These are phyloP conservation scores for Vigna angularis DNA, from an alignment of 306 rosid genomes.

Conservation along the genomic window DNA sequence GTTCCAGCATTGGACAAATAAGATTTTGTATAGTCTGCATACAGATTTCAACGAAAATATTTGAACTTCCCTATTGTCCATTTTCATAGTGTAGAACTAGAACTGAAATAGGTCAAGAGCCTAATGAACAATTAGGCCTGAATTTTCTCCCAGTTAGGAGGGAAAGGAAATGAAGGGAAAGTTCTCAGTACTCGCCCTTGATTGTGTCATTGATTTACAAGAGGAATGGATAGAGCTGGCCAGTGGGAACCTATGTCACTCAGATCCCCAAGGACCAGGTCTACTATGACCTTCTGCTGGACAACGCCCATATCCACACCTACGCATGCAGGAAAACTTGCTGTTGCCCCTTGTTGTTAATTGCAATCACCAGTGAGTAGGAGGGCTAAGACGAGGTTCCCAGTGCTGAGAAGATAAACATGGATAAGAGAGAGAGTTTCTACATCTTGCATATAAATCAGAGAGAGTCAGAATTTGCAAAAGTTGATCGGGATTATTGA, in stretches of 20 bases:
- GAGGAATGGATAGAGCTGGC: not conserved
- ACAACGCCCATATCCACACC: not conserved
- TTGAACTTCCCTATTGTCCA: not conserved
- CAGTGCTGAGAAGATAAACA: not conserved
- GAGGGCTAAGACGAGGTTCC: not conserved
- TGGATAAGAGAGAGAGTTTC: slow-evolving; percentile 8
- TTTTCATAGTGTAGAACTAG: not conserved
- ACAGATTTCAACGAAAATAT: not conserved
- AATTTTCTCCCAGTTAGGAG: not conserved
- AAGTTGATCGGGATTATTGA: not conserved
- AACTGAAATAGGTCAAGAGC: not conserved
- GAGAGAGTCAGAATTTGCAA: not conserved
- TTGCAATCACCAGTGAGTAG: not conserved
- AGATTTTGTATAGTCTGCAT: not conserved
- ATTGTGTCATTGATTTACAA: not conserved
- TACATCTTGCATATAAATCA: not conserved
- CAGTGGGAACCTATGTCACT: not conserved
- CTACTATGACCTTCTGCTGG: not conserved
- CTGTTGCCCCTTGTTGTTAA: not conserved
- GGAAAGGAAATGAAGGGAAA: not conserved
- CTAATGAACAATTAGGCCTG: not conserved
- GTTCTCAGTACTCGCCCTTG: not conserved
- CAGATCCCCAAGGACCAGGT: not conserved
- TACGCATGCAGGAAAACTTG: not conserved
- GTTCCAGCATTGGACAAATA: not conserved